phyloP scores from a whole-genome alignment of 2,329 filamentous ascomycete genomes.

The Pseudogymnoascus sp. region DNA sequence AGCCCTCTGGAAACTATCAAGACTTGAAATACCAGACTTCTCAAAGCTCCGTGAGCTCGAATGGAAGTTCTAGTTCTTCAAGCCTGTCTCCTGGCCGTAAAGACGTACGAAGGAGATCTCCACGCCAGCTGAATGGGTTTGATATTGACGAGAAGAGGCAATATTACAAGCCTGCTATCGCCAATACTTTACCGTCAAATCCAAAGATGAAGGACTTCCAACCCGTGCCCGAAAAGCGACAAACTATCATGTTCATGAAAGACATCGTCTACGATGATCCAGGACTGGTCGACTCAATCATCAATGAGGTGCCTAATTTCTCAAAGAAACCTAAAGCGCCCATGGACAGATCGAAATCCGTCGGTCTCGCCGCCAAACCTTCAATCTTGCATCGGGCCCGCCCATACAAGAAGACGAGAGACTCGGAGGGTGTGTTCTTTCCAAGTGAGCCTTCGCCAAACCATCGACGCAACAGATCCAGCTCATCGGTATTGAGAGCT shows the following conservation, averaged over 20 bases:
- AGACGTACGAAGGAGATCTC: conserved; percentile 28
- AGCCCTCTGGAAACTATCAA: conserved; percentile 10
- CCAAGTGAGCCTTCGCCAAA: conserved; percentile 38
- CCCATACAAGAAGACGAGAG: conserved; percentile 22
- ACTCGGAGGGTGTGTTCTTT: conserved; percentile 40
- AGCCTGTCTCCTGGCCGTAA: conserved; percentile 27
- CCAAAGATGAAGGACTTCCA: conserved; percentile 7
- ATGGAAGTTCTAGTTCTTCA: conserved; percentile 27
- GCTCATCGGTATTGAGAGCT: conserved; percentile 41
- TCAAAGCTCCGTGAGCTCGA: conserved; percentile 13
- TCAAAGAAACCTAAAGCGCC: conserved; percentile 20
- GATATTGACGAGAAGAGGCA: conserved; percentile 17
- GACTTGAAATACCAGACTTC: conserved; percentile 15
- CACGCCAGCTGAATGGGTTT: conserved; percentile 21
- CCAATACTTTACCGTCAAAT: conserved; percentile 13
- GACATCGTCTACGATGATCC: conserved; percentile 51
- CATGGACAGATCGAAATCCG: conserved; percentile 12
- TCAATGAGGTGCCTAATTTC: conserved; percentile 37
- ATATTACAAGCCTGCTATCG: background rate
- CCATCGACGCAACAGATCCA: conserved; percentile 43
- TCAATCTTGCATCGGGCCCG: conserved; percentile 31
- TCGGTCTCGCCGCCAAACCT: conserved; percentile 17
- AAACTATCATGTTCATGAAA: conserved; percentile 51
- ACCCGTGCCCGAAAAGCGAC: conserved; percentile 28
- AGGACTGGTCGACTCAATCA: conserved; percentile 41